These are phyloP conservation scores for Pyrenula aspistea DNA, from an alignment of 495 filamentous ascomycete species.

Conservation along the genomic window DNA sequence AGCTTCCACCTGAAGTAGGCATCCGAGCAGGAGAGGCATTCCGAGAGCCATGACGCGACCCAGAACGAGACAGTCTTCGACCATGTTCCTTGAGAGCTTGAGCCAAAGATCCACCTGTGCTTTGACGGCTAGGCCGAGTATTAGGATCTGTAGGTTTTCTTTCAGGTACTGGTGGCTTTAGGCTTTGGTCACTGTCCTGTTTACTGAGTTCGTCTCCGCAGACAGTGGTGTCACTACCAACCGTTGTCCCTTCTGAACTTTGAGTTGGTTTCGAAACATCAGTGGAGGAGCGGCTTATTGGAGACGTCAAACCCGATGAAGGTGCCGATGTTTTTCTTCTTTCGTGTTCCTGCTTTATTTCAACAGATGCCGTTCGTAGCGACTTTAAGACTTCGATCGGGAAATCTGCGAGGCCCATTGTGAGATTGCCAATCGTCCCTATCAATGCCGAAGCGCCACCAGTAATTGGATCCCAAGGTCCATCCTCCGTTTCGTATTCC, in stretches of 20 bases:
- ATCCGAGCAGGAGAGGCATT: constrained; percentile 3
- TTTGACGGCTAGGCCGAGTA: not conserved
- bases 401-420: constrained; percentile 74
- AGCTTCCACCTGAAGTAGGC: constrained; percentile 3
- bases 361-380: constrained; percentile 2
- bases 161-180: not conserved
- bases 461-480: constrained; percentile 61
- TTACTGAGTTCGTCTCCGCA: not conserved
- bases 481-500: constrained; percentile 61
- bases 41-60: constrained; percentile 4
- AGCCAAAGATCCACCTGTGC: not conserved
- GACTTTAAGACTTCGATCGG: constrained; percentile 59
- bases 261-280: not conserved
- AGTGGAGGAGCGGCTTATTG: not conserved
- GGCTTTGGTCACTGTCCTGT: not conserved
- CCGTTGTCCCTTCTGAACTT: not conserved
- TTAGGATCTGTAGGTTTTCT: not conserved
- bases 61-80: not conserved
- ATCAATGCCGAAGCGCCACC: constrained; percentile 62
- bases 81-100: not conserved
- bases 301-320: not conserved
- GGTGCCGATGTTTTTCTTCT: not conserved
- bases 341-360: constrained; percentile 3
- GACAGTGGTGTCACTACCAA: not conserved
- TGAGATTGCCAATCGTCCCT: constrained; percentile 60